Conservation (phyloP, 1,284 basidiomycete species). For the Cutaneotrichosporon dermatis region DNA sequence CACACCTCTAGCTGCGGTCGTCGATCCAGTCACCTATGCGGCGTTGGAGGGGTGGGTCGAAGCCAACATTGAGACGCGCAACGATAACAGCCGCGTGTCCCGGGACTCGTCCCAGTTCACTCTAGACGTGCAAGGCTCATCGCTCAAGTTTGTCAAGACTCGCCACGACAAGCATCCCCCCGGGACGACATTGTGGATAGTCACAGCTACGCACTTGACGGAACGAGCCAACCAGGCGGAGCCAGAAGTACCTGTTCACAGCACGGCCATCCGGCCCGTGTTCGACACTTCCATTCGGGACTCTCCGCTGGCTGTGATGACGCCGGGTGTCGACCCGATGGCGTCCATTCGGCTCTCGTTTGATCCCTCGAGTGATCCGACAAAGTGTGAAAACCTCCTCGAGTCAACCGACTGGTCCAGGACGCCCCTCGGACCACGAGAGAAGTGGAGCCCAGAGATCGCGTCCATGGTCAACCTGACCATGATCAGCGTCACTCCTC, state of each 20-base stretch:
- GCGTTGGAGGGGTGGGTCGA: slow-evolving; percentile 32
- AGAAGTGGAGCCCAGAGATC: slow-evolving; percentile 15
- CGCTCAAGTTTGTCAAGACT: slow-evolving; percentile 11
- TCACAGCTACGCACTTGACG: background rate
- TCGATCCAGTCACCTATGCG: slow-evolving; percentile 19
- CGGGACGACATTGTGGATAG: background rate
- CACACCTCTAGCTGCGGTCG: slow-evolving; percentile 18
- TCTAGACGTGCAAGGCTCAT: background rate
- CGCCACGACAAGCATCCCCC: background rate
- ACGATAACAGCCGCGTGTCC: background rate
- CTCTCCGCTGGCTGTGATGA: background rate
- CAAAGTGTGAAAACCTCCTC: slow-evolving; percentile 24
- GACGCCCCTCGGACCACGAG: slow-evolving; percentile 30
- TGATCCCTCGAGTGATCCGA: background rate
- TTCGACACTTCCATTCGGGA: too few relatives aligned
- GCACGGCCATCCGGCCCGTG: too few relatives aligned
- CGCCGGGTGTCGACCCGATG: too few relatives aligned
- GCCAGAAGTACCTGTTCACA: too few relatives aligned
- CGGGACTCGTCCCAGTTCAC: slow-evolving; percentile 4
- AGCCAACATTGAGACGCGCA: slow-evolving; percentile 7
- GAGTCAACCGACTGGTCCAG: slow-evolving; percentile 34
- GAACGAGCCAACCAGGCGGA: background rate
- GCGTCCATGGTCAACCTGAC: background rate
- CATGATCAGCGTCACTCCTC: slow-evolving; percentile 8
- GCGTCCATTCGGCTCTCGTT: too few relatives aligned